Base-by-base conservation (phyloP, 768 basidiomycete species). In the Phallus indusiatus region DNA sequence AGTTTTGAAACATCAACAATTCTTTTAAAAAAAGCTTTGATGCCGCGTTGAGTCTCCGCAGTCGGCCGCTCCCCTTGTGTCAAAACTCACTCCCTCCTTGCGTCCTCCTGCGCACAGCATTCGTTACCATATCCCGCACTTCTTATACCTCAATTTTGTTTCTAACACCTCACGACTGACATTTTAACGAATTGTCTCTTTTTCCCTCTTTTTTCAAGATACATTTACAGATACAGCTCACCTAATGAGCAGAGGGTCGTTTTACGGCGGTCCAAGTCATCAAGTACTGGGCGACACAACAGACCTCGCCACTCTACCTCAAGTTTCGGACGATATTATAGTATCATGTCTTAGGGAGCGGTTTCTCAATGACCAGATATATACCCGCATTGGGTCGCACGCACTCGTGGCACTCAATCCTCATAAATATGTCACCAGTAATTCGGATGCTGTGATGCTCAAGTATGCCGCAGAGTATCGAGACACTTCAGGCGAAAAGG, bases 331-430 rank as follows among this genome's bases (percentile, higher is more conserved):
- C 76, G 91, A 94, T 70, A 78, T 85, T 69, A 83, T 94, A 69
- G 88, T 90, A 60, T 80, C 88, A 61, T 87, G 87, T 65, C 79
- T 94, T 61, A 85, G 91, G 34, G 90, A 93, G 68, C 81, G 91
- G 16, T 93, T 93, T 73, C 85, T 91, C 81, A 74, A 83, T 1
- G 91, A 93, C 75, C 79, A 74, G 64, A 85, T 90, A 64, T 93
- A 93, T 74, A 90, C 91, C 51, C 74, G 65, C 65, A 67, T 92
- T 63, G 86, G 89, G 53, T 74, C 86, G 5, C 83, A 83, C 28
- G 78, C 79, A 8, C 75, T 96, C 64, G 84, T 97, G 62, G 88
- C 88, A 33, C 77, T 97, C 65, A 98, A 98, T 71, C 94, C 94
- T 0, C 89, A 94, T 77, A 94, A 94, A 71, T 93, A 90, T 65